Percentiles rank a stretch among this genome's conserved stretches.
These are phyloP conservation scores for Pythium monospermum DNA, from an alignment of 352 stramenopile genomes.

Conservation along the genomic window DNA sequence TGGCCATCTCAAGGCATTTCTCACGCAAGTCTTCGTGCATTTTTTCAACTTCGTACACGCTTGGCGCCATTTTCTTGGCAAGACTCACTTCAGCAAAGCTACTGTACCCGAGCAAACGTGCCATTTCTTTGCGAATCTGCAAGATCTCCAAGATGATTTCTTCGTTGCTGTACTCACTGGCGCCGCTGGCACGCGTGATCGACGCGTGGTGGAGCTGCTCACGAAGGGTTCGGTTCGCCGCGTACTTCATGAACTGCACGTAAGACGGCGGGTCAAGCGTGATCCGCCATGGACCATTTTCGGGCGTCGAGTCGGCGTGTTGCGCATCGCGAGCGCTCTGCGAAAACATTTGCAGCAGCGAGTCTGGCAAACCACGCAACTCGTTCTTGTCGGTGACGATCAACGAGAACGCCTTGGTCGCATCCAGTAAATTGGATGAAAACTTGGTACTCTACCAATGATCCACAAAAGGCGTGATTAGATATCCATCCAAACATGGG, in stretches of 20 bases:
- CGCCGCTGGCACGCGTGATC: conserved; percentile 86
- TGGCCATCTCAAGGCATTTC: conserved; percentile 89
- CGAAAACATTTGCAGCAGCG: conserved; percentile 89
- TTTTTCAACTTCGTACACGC: conserved; percentile 87
- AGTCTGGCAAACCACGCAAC: conserved; percentile 90
- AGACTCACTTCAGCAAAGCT: conserved; percentile 93
- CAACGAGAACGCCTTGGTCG: conserved; percentile 94
- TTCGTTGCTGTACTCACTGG: conserved; percentile 87
- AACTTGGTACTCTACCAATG: conserved; percentile 91
- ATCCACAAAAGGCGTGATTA: too few species aligned
- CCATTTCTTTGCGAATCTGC: conserved; percentile 88
- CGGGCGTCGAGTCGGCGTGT: conserved; percentile 55
- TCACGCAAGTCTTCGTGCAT: conserved; percentile 91
- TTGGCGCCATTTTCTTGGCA: conserved; percentile 95
- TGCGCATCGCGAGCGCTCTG: conserved; percentile 69
- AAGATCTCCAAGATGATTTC: conserved; percentile 93
- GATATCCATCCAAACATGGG: not conserved
- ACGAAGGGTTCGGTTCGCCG: conserved; percentile 85
- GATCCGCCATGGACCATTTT: conserved; percentile 91
- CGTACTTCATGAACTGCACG: conserved; percentile 94
- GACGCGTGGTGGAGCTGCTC: conserved; percentile 93
- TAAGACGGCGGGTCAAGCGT: conserved; percentile 95
- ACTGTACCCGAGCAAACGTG: conserved; percentile 89
- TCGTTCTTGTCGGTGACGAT: conserved; percentile 81
- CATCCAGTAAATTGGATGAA: conserved; percentile 96